phyloP scores from a whole-genome alignment of 805 yeast species.

The Ascoidea rubescens region DNA sequence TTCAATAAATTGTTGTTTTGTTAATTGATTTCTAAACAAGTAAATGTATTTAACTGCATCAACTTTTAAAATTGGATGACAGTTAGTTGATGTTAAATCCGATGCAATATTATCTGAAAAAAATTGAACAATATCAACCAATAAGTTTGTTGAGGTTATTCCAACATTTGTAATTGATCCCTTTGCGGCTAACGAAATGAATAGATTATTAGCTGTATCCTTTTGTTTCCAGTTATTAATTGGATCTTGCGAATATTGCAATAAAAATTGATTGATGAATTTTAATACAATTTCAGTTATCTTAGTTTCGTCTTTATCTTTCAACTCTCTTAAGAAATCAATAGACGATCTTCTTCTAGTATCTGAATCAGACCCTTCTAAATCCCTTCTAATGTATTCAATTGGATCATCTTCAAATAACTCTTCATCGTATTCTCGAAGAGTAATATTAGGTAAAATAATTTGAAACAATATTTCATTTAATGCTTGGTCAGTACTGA shows the following conservation, averaged over 20 bases:
- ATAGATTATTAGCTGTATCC: slow-evolving; percentile 76
- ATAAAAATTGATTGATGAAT: slow-evolving; percentile 56
- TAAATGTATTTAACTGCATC: slow-evolving; percentile 89
- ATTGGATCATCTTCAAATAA: slow-evolving; percentile 95
- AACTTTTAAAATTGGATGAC: slow-evolving; percentile 70
- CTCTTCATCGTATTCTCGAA: slow-evolving; percentile 85
- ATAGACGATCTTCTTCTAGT: slow-evolving; percentile 89
- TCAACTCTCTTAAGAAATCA: slow-evolving; percentile 77
- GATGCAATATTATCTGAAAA: slow-evolving; percentile 72
- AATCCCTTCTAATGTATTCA: slow-evolving; percentile 79
- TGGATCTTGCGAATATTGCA: slow-evolving; percentile 28
- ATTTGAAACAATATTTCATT: slow-evolving; percentile 71
- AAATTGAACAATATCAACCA: slow-evolving; percentile 78
- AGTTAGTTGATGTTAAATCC: slow-evolving; percentile 45
- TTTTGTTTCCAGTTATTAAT: slow-evolving; percentile 65
- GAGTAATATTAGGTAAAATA: slow-evolving; percentile 74
- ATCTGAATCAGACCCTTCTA: slow-evolving; percentile 91
- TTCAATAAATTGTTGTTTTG: slow-evolving; percentile 68
- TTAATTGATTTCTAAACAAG: slow-evolving; percentile 83
- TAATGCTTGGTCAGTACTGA: slow-evolving; percentile 47
- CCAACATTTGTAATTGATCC: slow-evolving; percentile 82
- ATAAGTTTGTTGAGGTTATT: slow-evolving; percentile 70
- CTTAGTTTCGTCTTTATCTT: slow-evolving; percentile 58
- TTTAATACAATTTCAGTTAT: slow-evolving; percentile 64
- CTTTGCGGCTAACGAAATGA: slow-evolving; percentile 81